Evolutionary conservation across 192 early-diverging fungal genomes (phyloP), one percentile per base, ranked within the genome.

Genomic region (Phycomyces blakesleeanus): DNA sequence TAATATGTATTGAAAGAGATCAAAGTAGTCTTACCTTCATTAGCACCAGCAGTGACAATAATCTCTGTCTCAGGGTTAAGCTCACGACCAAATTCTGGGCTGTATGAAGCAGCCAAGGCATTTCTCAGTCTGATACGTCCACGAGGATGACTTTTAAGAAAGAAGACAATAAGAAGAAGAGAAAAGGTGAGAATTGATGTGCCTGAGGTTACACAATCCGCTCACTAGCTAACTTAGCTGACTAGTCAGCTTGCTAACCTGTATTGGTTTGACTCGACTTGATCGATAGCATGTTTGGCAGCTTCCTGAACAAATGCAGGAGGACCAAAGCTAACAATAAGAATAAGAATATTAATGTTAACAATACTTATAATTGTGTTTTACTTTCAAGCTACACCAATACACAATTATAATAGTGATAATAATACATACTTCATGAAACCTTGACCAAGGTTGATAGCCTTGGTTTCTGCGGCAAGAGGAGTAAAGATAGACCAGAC

Each of bases 371-470:
- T 18, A 0, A 27, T 34, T 21, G 25, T 15, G 10, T 50, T n/a
- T n/a, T n/a, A n/a, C n/a, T n/a, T n/a, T n/a, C n/a, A n/a, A n/a
- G n/a, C n/a, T n/a, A n/a, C n/a, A n/a, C n/a, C n/a, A n/a, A n/a
- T n/a, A n/a, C n/a, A n/a, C n/a, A n/a, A n/a, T n/a, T n/a, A n/a
- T n/a, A n/a, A n/a, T n/a, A n/a, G n/a, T n/a, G n/a, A n/a, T n/a
- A n/a, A n/a, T n/a, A n/a, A 2, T 18, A 26, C 59, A 59, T 82
- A 83, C 83, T 85, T 85, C 89, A 90, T 89, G 53, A 81, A 91
- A 0, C 85, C 92, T 74, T 97, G 96, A 1, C 96, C 96, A 15
- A 96, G 81, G 77, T 98, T 96, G 68, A 95, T 91, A 6, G 95
- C 93, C 39, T 86, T 81, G 57, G 91, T 85, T 59, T 91, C 86